These are phyloP conservation scores for Eucalyptus albens DNA, from an alignment of 345 rosid species.

Conservation along the genomic window DNA sequence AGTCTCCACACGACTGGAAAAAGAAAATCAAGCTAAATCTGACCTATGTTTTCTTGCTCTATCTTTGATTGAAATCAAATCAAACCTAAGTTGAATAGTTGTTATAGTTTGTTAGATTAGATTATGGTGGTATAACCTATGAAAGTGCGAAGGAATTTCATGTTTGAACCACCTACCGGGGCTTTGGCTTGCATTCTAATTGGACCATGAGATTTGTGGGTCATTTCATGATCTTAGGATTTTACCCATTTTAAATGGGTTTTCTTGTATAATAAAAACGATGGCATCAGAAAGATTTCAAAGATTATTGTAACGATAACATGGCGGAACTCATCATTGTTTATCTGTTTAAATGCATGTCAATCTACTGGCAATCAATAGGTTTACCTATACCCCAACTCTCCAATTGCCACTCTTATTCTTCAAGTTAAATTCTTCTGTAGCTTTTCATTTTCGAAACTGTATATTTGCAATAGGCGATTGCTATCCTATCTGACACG, in stretches of 20 bases:
- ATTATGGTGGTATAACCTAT: not conserved
- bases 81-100: not conserved
- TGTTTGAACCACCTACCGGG: not conserved
- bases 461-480: not conserved
- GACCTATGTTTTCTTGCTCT: not conserved
- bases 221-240: not conserved
- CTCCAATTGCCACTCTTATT: not conserved
- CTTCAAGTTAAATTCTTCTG: not conserved
- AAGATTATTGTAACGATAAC: not conserved
- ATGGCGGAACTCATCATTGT: not conserved
- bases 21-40: not conserved
- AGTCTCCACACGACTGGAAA: not conserved
- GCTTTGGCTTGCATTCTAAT: not conserved
- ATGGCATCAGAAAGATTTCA: rapidly evolving
- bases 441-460: not conserved
- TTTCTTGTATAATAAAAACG: not conserved
- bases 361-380: not conserved
- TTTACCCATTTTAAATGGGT: not conserved
- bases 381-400: not conserved
- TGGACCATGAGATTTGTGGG: not conserved
- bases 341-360: not conserved
- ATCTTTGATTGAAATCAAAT: not conserved
- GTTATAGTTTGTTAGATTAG: not conserved
- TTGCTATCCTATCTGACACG: not conserved
- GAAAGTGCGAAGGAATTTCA: not conserved